These are phyloP conservation scores for Flagelloscypha sp. DNA, from an alignment of 768 basidiomycete species.

Conservation along the genomic window DNA sequence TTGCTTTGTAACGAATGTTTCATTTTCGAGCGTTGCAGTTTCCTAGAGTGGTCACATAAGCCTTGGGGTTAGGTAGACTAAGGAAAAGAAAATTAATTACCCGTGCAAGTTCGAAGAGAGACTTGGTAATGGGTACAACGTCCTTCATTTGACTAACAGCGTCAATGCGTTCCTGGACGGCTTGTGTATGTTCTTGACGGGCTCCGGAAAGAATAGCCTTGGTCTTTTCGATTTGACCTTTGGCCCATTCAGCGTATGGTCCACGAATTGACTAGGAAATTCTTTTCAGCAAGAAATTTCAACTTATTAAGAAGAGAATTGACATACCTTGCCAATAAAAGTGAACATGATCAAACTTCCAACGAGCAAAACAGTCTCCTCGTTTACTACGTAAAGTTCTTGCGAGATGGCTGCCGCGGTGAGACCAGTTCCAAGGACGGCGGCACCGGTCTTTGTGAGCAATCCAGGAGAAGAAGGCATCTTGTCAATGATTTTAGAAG, in stretches of 20 bases:
- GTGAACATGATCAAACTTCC: slow-evolving; percentile 79
- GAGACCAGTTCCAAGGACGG: slow-evolving; percentile 83
- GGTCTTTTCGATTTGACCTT: slow-evolving; percentile 79
- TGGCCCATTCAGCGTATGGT: slow-evolving; percentile 91
- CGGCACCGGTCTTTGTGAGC: slow-evolving; percentile 91
- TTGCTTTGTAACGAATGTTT: slow-evolving; percentile 87
- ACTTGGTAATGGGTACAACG: slow-evolving; percentile 84
- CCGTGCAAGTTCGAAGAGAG: slow-evolving; percentile 89
- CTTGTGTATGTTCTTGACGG: slow-evolving; percentile 83
- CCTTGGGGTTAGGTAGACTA: neutral
- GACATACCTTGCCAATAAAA: slow-evolving; percentile 70
- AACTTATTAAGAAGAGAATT: slow-evolving; percentile 1
- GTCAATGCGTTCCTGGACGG: slow-evolving; percentile 88
- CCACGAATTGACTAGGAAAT: slow-evolving; percentile 56
- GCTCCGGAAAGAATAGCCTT: slow-evolving; percentile 72
- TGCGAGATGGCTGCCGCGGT: slow-evolving; percentile 90
- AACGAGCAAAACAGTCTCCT: slow-evolving; percentile 84
- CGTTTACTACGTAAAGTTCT: slow-evolving; percentile 96
- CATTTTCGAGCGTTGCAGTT: slow-evolving; percentile 83
- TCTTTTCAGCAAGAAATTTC: slow-evolving; percentile 9
- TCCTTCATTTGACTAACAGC: slow-evolving; percentile 93
- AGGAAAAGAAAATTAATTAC: slow-evolving; percentile 28
- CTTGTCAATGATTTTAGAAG: slow-evolving; percentile 83
- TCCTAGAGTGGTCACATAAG: slow-evolving; percentile 41
- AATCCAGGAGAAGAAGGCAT: slow-evolving; percentile 78